These are phyloP conservation scores for Aspergillus awamori DNA, from an alignment of 2,329 filamentous ascomycete genomes.

Conservation along the genomic window DNA sequence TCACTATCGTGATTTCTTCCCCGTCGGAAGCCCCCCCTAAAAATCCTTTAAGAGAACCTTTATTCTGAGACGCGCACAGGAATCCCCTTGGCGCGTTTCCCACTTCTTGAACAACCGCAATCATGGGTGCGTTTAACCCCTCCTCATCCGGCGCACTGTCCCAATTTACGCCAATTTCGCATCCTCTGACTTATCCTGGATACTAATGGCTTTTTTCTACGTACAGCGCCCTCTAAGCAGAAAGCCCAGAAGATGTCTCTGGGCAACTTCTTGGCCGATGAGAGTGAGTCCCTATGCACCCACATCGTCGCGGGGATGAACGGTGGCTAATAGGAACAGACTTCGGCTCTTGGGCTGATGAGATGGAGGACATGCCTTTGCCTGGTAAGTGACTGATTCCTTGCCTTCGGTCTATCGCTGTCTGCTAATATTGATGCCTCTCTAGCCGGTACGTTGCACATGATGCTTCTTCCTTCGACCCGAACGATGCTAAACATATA, in stretches of 20 bases:
- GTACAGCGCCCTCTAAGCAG: constrained; percentile 85
- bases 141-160: constrained; percentile 16
- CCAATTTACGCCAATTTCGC: constrained; percentile 9
- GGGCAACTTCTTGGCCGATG: constrained; percentile 90
- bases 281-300: constrained; percentile 66
- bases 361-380: constrained; percentile 85
- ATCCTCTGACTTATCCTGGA: constrained; percentile 21
- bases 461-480: constrained; percentile 12
- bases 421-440: constrained; percentile 12
- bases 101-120: constrained; percentile 53
- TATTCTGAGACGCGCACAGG: constrained; percentile 45
- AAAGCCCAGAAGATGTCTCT: constrained; percentile 96
- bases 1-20: constrained; percentile 25
- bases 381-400: constrained; percentile 61
- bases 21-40: constrained; percentile 21
- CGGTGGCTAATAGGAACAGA: constrained; percentile 51
- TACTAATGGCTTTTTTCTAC: constrained; percentile 48
- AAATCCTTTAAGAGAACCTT: constrained; percentile 25
- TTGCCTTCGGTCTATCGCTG: not conserved
- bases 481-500: constrained; percentile 23
- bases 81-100: constrained; percentile 43
- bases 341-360: constrained; percentile 95
- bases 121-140: constrained; percentile 56
- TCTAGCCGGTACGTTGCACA: constrained; percentile 37
- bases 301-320: constrained; percentile 19